Conservation (phyloP, 495 filamentous ascomycete genomes). For the Penicillium odoratum region DNA sequence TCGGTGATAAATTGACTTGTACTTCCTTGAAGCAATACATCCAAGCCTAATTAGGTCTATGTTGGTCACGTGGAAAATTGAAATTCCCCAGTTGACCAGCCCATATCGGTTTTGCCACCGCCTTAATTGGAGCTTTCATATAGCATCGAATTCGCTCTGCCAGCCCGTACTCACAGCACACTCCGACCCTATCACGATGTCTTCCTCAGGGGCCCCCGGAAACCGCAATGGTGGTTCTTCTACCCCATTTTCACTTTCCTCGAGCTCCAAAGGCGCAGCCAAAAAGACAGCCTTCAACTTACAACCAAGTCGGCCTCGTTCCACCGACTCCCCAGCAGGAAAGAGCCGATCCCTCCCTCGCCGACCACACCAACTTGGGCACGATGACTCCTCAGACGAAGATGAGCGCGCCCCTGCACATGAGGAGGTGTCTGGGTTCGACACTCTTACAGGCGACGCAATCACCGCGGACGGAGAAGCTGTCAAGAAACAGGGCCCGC, state of each 20-base stretch:
- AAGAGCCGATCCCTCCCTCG: conserved; percentile 32
- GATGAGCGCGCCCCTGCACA: conserved; percentile 35
- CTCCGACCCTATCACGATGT: conserved; percentile 15
- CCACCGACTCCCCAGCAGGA: conserved; percentile 15
- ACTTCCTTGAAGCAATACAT: too few relatives aligned
- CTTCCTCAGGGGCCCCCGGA: conserved; percentile 15
- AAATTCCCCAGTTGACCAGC: too few relatives aligned
- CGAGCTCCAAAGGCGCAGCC: conserved; percentile 21
- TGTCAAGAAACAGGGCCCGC: conserved; percentile 40
- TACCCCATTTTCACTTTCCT: conserved; percentile 36
- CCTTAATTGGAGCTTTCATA: conserved; percentile 17
- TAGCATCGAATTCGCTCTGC: conserved; percentile 9
- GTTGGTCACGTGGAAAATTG: too few relatives aligned
- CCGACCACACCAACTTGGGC: conserved; percentile 36
- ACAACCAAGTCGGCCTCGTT: conserved; percentile 28
- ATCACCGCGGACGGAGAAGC: conserved; percentile 41
- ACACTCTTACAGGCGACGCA: conserved; percentile 55
- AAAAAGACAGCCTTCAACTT: conserved; percentile 39
- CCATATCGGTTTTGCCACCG: conserved; percentile 25
- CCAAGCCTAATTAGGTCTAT: too few relatives aligned
- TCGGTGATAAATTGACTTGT: too few relatives aligned
- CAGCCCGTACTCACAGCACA: conserved; percentile 2
- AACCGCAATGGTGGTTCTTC: conserved; percentile 10
- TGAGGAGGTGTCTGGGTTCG: conserved; percentile 61
- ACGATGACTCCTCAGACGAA: conserved; percentile 51